Conservation (phyloP, 208 protist genomes). For the Chromosphaera perkinsii region DNA sequence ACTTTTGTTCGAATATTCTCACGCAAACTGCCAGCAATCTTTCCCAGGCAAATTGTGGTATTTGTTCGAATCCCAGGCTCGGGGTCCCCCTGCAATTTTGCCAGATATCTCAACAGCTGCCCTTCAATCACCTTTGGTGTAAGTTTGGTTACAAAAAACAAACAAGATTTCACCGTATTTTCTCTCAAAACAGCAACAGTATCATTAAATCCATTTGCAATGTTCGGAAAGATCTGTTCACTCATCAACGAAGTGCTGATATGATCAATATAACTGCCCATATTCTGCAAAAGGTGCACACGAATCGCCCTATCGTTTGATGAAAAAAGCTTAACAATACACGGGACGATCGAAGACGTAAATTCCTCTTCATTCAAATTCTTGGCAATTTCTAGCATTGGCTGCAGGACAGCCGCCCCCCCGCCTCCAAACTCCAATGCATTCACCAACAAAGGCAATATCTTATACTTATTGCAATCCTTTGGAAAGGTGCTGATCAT, state of each 20-base stretch:
- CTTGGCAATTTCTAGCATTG: constrained; percentile 52
- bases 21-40: constrained; percentile 36
- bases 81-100: constrained; percentile 49
- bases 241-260: constrained; percentile 35
- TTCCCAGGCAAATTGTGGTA: constrained; percentile 60
- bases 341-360: constrained; percentile 12
- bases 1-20: constrained; percentile 3
- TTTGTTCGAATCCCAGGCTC: constrained; percentile 58
- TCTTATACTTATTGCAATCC: constrained; percentile 47
- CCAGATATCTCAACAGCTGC: constrained; percentile 45
- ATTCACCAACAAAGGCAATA: constrained; percentile 47
- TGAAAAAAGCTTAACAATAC: constrained; percentile 51
- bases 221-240: constrained; percentile 51
- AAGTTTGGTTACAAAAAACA: constrained; percentile 51
- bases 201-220: constrained; percentile 35
- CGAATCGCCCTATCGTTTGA: constrained; percentile 41
- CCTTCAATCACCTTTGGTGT: neutral
- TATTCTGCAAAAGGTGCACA: constrained; percentile 46
- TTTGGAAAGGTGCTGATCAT: constrained; percentile 47
- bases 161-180: constrained; percentile 47
- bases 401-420: constrained; percentile 33
- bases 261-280: constrained; percentile 43
- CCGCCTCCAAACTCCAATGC: constrained; percentile 50
- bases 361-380: constrained; percentile 47
- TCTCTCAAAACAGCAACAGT: constrained; percentile 12